Conservation (phyloP, 768 basidiomycete genomes). For the Suillus bovinus region DNA sequence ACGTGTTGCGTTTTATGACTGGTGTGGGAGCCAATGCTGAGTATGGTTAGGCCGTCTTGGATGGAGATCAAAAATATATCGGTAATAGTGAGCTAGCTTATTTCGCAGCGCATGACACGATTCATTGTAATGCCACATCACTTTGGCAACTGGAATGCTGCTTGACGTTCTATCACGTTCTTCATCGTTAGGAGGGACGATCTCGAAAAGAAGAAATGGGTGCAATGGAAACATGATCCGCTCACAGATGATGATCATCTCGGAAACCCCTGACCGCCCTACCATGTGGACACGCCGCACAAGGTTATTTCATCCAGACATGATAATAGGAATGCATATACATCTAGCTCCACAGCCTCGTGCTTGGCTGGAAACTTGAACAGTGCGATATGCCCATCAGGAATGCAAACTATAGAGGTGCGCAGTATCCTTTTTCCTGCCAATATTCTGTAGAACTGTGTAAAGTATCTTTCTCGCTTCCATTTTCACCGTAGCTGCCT, state of each 20-base stretch:
- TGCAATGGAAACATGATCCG: background rate
- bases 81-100: background rate
- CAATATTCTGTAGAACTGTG: background rate
- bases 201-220: background rate
- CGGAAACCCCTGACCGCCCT: background rate
- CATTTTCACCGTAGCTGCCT: constrained; percentile 14
- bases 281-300: background rate
- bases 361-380: background rate
- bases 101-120: background rate
- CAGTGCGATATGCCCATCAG: background rate
- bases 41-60: constrained; percentile 1
- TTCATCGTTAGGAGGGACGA: background rate
- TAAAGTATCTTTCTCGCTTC: background rate
- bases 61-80: constrained; percentile 6
- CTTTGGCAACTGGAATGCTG: background rate
- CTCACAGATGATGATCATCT: background rate
- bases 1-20: background rate
- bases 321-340: background rate
- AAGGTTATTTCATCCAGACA: background rate
- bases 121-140: background rate
- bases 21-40: background rate
- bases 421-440: background rate
- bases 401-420: background rate
- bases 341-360: background rate
- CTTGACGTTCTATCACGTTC: background rate